Evolutionary conservation across 495 filamentous ascomycete species (phyloP).

Genomic region (Aspergillus bertholletiae): DNA sequence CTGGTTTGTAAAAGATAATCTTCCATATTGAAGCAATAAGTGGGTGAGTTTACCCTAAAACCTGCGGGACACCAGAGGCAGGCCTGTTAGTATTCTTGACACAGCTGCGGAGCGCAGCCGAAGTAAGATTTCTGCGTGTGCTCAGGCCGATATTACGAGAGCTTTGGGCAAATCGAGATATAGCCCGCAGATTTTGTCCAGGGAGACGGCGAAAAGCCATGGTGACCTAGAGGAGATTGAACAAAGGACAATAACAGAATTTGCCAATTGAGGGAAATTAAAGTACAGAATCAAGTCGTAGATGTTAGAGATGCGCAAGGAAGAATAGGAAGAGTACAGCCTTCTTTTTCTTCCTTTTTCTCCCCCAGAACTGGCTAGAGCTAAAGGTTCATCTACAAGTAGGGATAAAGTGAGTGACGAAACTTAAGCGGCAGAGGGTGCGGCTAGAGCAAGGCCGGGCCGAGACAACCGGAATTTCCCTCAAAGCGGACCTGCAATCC

Average conservation of each 20-base stretch:
- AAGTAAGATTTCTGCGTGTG: constrained; percentile 15
- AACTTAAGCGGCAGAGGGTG: constrained; percentile 6
- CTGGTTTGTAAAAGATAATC: neutral
- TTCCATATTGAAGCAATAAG: neutral
- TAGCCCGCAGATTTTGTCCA: constrained; percentile 28
- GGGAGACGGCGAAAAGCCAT: constrained; percentile 45
- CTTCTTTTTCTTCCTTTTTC: neutral
- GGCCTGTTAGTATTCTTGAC: neutral
- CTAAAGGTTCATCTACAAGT: neutral
- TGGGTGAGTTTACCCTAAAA: constrained; percentile 24
- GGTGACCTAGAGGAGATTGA: constrained; percentile 9
- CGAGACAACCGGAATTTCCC: constrained; percentile 31
- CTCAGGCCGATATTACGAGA: constrained; percentile 8
- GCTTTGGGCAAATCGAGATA: constrained; percentile 25
- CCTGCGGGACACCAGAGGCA: constrained; percentile 28
- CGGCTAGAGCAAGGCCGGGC: constrained; percentile 19
- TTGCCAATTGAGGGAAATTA: neutral
- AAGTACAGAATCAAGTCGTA: neutral
- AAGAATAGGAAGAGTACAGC: neutral
- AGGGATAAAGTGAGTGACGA: constrained; percentile 7
- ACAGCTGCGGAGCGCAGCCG: constrained; percentile 5
- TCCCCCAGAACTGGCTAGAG: neutral
- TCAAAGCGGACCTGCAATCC: constrained; percentile 7
- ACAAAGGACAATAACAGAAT: neutral
- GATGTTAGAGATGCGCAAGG: neutral